Conservation (phyloP, 164 flowering plant species). For the Santalum album region DNA sequence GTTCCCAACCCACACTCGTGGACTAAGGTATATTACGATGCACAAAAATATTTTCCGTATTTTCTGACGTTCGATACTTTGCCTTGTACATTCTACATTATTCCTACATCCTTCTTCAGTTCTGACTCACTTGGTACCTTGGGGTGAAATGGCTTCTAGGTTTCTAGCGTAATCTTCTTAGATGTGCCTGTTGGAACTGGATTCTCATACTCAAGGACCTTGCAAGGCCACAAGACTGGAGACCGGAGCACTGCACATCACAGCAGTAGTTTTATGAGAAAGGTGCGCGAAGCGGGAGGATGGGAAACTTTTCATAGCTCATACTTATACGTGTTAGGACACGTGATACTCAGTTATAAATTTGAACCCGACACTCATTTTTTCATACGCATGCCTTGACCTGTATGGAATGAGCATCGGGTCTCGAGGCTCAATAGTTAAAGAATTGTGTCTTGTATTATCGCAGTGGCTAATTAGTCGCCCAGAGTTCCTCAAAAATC, state of each 20-base stretch:
- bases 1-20: not conserved
- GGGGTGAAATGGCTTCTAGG: not conserved
- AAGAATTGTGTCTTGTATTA: no score
- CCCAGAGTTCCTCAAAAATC: conserved; percentile 1
- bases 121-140: no score
- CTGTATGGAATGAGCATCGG: not conserved
- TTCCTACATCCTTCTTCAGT: no score
- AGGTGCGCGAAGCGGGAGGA: conserved; percentile 7
- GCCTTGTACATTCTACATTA: no score
- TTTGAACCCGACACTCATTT: no score
- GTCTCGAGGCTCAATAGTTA: not conserved
- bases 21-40: not conserved
- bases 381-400: not conserved
- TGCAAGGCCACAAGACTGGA: not conserved
- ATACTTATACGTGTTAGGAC: no score
- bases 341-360: no score
- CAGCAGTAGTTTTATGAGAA: conserved; percentile 15
- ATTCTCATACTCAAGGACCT: not conserved
- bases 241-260: conserved; percentile 9
- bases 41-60: not conserved
- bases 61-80: no score
- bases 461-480: conserved; percentile 8
- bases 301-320: not conserved
- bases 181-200: conserved; percentile 4
- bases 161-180: not conserved